Evolutionary conservation across 2,329 filamentous ascomycete species (phyloP).

Genomic region (Pyrenophora graminea): DNA sequence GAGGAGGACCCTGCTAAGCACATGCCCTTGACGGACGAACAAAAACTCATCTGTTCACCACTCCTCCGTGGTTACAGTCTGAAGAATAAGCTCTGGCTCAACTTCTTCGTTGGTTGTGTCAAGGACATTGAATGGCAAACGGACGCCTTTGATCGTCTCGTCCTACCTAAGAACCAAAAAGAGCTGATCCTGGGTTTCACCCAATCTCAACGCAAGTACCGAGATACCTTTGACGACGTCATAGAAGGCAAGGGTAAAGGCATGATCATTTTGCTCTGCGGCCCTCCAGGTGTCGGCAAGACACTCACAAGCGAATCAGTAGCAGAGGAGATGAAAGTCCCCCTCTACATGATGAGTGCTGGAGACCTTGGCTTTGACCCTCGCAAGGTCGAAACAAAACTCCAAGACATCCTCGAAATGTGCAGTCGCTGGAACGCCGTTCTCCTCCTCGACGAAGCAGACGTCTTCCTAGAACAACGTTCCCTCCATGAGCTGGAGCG

Average conservation of each 20-base stretch:
- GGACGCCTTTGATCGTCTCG: conserved; percentile 52
- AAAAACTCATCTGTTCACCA: conserved; percentile 50
- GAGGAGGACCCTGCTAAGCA: conserved; percentile 21
- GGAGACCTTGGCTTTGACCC: conserved; percentile 70
- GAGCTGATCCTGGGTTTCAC: conserved; percentile 63
- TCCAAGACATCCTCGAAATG: conserved; percentile 82
- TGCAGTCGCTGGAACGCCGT: conserved; percentile 66
- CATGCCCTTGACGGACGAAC: conserved; percentile 17
- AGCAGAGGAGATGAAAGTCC: conserved; percentile 26
- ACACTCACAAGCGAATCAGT: conserved; percentile 30
- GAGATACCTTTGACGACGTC: conserved; percentile 47
- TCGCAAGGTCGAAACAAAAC: conserved; percentile 65
- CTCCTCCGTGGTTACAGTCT: conserved; percentile 45
- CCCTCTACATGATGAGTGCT: conserved; percentile 72
- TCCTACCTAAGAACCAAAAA: conserved; percentile 34
- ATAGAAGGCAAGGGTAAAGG: conserved; percentile 50
- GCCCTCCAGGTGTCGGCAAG: conserved; percentile 34
- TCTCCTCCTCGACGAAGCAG: conserved; percentile 74
- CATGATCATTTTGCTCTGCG: conserved; percentile 34
- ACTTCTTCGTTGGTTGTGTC: conserved; percentile 45
- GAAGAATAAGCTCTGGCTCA: conserved; percentile 35
- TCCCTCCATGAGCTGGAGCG: conserved; percentile 37
- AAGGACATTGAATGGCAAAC: conserved; percentile 52
- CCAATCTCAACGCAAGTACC: conserved; percentile 65
- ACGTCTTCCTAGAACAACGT: conserved; percentile 59